Percentiles rank a stretch among this genome's conserved stretches.
Evolutionary conservation across 2,329 filamentous ascomycete species (phyloP).

Genomic region (Aspergillus pseudonomiae): DNA sequence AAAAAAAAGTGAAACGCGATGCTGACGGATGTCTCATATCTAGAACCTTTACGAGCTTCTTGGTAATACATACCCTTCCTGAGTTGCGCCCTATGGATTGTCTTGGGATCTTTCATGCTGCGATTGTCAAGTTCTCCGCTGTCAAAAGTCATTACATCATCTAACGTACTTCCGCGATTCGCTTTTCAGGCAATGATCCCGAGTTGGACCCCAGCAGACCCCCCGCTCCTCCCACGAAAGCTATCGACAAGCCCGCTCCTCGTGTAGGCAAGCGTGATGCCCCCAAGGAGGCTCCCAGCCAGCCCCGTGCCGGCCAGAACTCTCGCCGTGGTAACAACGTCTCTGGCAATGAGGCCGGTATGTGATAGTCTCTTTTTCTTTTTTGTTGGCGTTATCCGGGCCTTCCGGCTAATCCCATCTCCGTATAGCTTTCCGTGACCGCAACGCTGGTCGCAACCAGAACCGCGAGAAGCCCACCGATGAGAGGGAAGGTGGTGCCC

Average conservation of each 20-base stretch:
- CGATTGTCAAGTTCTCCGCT: background rate
- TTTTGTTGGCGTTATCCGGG: conserved; percentile 5
- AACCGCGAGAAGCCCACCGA: conserved; percentile 82
- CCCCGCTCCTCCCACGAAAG: conserved; percentile 79
- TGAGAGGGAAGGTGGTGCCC: conserved; percentile 57
- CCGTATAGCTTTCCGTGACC: conserved; percentile 80
- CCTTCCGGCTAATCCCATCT: conserved; percentile 20
- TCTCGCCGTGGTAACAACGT: conserved; percentile 56
- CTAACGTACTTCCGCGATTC: conserved; percentile 30
- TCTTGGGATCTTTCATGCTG: conserved; percentile 15
- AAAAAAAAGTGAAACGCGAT: conserved; percentile 1
- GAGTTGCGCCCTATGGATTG: conserved; percentile 14
- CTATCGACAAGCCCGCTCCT: conserved; percentile 78
- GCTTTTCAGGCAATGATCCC: conserved; percentile 65
- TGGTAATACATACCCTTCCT: conserved; percentile 64
- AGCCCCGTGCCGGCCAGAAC: conserved; percentile 37
- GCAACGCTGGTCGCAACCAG: conserved; percentile 74
- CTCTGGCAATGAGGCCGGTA: conserved; percentile 85
- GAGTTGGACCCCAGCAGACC: conserved; percentile 74
- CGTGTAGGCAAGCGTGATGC: conserved; percentile 86
- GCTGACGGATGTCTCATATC: conserved; percentile 40
- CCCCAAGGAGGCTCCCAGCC: conserved; percentile 68
- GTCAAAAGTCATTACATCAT: conserved; percentile 28
- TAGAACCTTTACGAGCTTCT: conserved; percentile 98
- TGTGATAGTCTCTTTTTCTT: conserved; percentile 43